Evolutionary conservation across 2,329 filamentous ascomycete species (phyloP).

Genomic region (Beauveria sp.): DNA sequence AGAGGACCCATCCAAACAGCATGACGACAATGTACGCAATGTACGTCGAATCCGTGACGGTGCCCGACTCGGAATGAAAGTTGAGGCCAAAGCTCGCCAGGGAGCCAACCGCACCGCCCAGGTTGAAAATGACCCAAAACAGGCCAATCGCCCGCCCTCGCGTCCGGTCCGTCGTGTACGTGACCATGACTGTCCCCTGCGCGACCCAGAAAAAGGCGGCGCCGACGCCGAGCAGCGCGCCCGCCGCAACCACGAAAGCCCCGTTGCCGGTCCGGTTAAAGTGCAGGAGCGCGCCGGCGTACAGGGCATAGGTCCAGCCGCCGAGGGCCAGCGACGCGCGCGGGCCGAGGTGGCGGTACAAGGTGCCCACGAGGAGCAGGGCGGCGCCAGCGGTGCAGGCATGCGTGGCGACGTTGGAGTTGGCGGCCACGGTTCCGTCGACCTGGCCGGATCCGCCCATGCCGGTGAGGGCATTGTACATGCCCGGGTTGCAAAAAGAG

Average conservation of each 20-base stretch:
- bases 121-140: slow-evolving; percentile 41
- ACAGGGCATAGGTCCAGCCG: background rate
- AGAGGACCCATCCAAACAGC: slow-evolving; percentile 46
- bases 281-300: background rate
- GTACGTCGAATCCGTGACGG: slow-evolving; percentile 64
- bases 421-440: background rate
- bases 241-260: background rate
- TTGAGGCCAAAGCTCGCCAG: slow-evolving; percentile 24
- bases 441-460: slow-evolving; percentile 1
- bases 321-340: background rate
- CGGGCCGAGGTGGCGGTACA: background rate
- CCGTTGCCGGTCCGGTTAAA: background rate
- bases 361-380: background rate
- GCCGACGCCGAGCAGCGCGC: background rate
- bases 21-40: slow-evolving; percentile 72
- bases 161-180: slow-evolving; percentile 12
- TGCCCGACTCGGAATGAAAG: slow-evolving; percentile 15
- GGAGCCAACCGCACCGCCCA: slow-evolving; percentile 37
- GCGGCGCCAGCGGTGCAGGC: background rate
- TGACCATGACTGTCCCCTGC: slow-evolving; percentile 1
- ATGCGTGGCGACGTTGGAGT: background rate
- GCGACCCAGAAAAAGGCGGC: slow-evolving; percentile 2
- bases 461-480: slow-evolving; percentile 1
- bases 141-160: slow-evolving; percentile 35
- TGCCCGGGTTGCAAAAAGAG: background rate